phyloP scores from a whole-genome alignment of 2,329 filamentous ascomycete species.

The Dactylonectria estremocensis region DNA sequence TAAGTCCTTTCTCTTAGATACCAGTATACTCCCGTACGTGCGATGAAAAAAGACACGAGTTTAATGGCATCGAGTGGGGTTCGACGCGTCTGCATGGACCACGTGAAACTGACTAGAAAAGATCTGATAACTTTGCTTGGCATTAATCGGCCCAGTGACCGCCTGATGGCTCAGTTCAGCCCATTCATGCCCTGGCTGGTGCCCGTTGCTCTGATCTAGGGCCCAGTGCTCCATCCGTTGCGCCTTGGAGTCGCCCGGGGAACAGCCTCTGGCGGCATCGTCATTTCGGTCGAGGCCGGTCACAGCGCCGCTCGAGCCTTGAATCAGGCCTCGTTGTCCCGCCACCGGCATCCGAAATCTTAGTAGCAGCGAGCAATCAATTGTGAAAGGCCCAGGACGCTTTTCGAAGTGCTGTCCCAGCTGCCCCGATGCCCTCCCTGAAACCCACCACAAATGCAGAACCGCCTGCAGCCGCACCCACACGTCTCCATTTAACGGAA shows the following conservation, averaged over 20 bases:
- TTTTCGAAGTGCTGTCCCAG: conserved; percentile 32
- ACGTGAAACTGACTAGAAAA: conserved; percentile 31
- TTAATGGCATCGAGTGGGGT: conserved; percentile 37
- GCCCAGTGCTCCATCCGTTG: background rate
- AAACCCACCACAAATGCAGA: conserved; percentile 35
- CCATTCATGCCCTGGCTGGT: background rate
- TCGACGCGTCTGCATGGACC: conserved; percentile 26
- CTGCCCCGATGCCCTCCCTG: conserved; percentile 40
- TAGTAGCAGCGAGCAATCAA: conserved; percentile 2
- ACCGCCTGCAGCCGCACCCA: conserved; percentile 31
- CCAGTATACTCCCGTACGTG: conserved; percentile 21
- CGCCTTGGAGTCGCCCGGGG: conserved; percentile 21
- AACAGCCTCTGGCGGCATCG: conserved; percentile 10
- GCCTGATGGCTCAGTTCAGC: conserved; percentile 33
- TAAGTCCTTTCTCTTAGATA: too few species aligned
- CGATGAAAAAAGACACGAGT: conserved; percentile 24
- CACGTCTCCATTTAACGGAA: conserved; percentile 34
- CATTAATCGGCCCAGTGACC: conserved; percentile 40
- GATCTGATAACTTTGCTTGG: conserved; percentile 50
- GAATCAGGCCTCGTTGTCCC: conserved; percentile 3
- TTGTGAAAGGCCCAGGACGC: background rate
- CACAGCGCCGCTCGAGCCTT: conserved; percentile 16
- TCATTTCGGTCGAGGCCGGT: conserved; percentile 21
- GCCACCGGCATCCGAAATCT: conserved; percentile 2
- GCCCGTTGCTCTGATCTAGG: background rate